A percentile compares a stretch with the other conserved stretches of the same genome.
phyloP scores from a whole-genome alignment of 2,329 filamentous ascomycete species.

The Lachnellula willkommii region DNA sequence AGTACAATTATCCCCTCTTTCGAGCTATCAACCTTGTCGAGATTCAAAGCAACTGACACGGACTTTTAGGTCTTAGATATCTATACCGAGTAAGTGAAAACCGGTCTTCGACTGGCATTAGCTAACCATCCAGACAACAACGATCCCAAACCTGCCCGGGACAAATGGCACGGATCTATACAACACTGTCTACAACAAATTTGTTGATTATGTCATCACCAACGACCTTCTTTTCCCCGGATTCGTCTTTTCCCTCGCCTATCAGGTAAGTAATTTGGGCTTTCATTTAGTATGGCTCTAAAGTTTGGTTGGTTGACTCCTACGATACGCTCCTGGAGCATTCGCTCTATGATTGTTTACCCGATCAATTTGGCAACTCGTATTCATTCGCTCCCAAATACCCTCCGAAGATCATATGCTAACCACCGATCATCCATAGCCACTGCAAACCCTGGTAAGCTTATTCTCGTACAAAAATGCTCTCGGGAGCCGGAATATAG shows the following conservation, averaged over 20 bases:
- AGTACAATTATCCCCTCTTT: not conserved
- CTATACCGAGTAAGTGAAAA: not conserved
- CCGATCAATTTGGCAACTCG: too few species aligned
- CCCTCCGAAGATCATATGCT: too few species aligned
- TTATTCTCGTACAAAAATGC: too few species aligned
- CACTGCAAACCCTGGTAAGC: not conserved
- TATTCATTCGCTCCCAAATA: too few species aligned
- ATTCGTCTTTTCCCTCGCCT: slow-evolving; percentile 4
- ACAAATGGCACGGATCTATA: slow-evolving; percentile 6
- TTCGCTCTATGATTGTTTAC: too few species aligned
- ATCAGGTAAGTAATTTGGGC: not conserved
- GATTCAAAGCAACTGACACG: not conserved
- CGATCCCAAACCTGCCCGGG: slow-evolving; percentile 8
- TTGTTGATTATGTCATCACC: not conserved
- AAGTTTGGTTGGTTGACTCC: too few species aligned
- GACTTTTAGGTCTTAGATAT: not conserved
- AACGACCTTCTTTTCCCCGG: not conserved
- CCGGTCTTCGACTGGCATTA: not conserved
- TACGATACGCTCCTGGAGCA: too few species aligned
- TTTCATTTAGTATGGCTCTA: too few species aligned
- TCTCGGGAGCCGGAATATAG: too few species aligned
- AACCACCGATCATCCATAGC: not conserved
- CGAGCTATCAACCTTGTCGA: too few species aligned
- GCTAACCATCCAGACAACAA: not conserved
- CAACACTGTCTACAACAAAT: slow-evolving; percentile 2